Base-by-base conservation (phyloP, 2,329 filamentous ascomycete genomes). In the Talaromyces marneffei region DNA sequence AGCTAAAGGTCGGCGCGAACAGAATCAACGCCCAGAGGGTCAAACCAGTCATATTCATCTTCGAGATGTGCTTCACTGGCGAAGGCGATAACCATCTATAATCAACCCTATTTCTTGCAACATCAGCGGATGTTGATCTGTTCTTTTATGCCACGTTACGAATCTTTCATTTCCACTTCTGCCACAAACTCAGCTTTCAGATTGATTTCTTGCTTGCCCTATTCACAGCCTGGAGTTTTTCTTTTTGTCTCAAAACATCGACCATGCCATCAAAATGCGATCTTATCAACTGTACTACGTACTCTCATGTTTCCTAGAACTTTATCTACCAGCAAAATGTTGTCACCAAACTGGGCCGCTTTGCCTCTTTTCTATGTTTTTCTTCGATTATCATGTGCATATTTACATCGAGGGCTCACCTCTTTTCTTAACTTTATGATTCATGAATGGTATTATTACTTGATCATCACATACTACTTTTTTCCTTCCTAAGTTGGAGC, bases 351-450 rank as follows among this genome's bases (percentile, higher is more conserved):
- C 25, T 55, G 35, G 52, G 33, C 16, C 3, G 20, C 35, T 48
- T 57, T 18, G 20, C 31, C 33, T 57, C 46, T 25, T 33, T 31
- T n/a, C 25, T 42, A 20, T 59, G 25, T 40, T 59, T 23, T 23
- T n/a, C 29, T 42, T 59, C 27, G 20, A 52, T 53, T 53, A 59
- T 27, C 35, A 31, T 59, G 57, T 59, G 57, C 57, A 59, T 59
- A 59, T 44, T 37, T 50, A 53, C 48, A 18, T 29, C 10, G 14
- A 16, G 33, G 20, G 40, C 35, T 54, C 31, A 16, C 20, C 33
- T 25, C 33, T 27, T 20, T 40, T 29, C 20, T 33, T 39, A 50
- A 29, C 29, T 52, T 55, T 39, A 40, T 31, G 57, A 52, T 40
- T 37, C 46, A 52, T 20, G 42, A 59, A 52, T 59, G 33, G 40